phyloP scores from a whole-genome alignment of 2,329 filamentous ascomycete species.

The Penicillium sp. region DNA sequence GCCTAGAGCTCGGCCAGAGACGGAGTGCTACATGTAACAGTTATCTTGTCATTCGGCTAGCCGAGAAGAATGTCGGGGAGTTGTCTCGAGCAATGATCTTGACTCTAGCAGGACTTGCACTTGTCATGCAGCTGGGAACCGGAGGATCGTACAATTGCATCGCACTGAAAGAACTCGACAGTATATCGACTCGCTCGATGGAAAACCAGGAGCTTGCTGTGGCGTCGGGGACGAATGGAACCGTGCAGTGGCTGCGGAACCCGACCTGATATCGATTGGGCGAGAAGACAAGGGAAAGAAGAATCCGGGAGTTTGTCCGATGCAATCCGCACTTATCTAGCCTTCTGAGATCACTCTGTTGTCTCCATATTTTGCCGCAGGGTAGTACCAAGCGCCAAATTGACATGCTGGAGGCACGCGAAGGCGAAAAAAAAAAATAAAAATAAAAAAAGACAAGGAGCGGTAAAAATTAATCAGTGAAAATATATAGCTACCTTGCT shows the following conservation, averaged over 20 bases:
- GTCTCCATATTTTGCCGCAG: constrained; percentile 14
- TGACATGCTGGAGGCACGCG: background rate
- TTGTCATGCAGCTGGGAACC: too few species aligned
- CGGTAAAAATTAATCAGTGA: background rate
- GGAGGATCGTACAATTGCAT: too few species aligned
- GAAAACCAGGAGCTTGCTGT: background rate
- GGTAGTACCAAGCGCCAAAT: background rate
- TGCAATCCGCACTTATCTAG: background rate
- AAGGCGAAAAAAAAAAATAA: constrained; percentile 4
- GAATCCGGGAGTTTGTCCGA: constrained; percentile 3
- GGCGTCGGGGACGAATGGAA: background rate
- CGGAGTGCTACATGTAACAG: too few species aligned
- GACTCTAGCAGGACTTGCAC: too few species aligned
- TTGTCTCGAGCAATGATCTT: too few species aligned
- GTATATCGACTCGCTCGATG: too few species aligned
- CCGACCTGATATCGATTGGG: background rate
- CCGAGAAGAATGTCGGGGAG: too few species aligned
- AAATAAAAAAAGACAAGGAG: constrained; percentile 1
- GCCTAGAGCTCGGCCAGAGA: too few species aligned
- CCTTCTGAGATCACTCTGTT: constrained; percentile 6
- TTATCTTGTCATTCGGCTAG: too few species aligned
- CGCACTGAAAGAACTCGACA: too few species aligned
- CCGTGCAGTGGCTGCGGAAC: constrained; percentile 1
- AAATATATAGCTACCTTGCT: background rate
- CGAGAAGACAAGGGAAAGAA: background rate